These are phyloP conservation scores for Geosmithia flava DNA, from an alignment of 2,329 filamentous ascomycete species.

Conservation along the genomic window DNA sequence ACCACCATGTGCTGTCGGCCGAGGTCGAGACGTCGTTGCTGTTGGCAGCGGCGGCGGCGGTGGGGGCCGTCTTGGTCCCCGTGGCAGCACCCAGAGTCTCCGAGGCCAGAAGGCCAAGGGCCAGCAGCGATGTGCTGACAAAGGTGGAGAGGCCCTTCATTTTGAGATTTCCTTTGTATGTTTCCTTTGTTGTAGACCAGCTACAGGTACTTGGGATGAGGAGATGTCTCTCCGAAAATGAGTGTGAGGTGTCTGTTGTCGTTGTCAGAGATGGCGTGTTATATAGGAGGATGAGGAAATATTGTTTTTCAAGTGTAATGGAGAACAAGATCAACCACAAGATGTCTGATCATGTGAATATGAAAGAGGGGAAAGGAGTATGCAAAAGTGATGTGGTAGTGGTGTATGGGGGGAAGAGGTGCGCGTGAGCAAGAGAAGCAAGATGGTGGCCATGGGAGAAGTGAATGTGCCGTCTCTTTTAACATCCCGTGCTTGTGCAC, in stretches of 20 bases:
- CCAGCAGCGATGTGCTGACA: slow-evolving; percentile 27
- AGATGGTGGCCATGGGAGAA: slow-evolving; percentile 4
- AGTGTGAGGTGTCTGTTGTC: background rate
- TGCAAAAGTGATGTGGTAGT: background rate
- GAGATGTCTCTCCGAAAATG: slow-evolving; percentile 4
- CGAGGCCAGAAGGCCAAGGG: slow-evolving; percentile 23
- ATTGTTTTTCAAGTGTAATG: too few relatives aligned
- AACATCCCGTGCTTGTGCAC: background rate
- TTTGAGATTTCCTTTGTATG: background rate
- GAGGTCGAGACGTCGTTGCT: slow-evolving; percentile 8
- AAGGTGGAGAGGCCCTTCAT: slow-evolving; percentile 31
- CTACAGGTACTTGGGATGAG: slow-evolving; percentile 11
- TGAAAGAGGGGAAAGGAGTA: background rate
- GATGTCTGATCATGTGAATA: background rate
- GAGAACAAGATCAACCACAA: too few relatives aligned
- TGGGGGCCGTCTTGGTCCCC: slow-evolving; percentile 14
- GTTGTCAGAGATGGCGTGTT: background rate
- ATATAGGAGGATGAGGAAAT: background rate
- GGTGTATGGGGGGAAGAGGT: slow-evolving; percentile 4
- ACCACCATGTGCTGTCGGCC: slow-evolving; percentile 51
- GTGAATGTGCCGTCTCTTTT: background rate
- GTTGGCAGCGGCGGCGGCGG: slow-evolving; percentile 5
- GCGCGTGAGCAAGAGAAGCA: background rate
- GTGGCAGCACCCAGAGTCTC: background rate
- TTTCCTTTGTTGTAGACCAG: slow-evolving; percentile 16